Evolutionary conservation across 1,139 yeast species (phyloP), one percentile per base, ranked within the genome.

Genomic region (Nematodospora anomalae): DNA sequence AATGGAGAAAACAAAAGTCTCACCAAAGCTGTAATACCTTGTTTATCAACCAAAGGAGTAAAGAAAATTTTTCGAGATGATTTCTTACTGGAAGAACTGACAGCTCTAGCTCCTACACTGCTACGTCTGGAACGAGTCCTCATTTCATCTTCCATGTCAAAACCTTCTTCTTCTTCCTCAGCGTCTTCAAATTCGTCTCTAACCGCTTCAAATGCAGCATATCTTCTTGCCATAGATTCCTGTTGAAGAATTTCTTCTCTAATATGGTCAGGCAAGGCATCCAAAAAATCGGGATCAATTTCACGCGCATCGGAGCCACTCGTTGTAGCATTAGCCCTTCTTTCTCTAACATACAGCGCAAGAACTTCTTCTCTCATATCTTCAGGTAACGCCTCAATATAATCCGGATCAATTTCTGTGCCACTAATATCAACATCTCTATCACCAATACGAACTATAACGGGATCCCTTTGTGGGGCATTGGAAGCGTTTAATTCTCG

Each of bases 281-380:
- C 80, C 48, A 89, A 67, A 56, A 89, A 89, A 32, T 83, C 92
- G 1, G 89, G 86, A 51, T 84, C 95, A 38, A 87, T 75, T 50
- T 84, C 95, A 30, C 89, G 70, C 4, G 72, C 60, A 16, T 61
- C 66, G 0, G 70, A 54, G 6, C 71, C 73, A 1, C 64, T 54
- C 26, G 61, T 65, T 11, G 64, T 57, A 3, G 81, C 80, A 65
- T 65, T 83, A 48, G 71, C 79, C 36, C 81, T 52, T 43, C 76
- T 55, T 46, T 88, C 95, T 30, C 92, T 69, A 4, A 89, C 69
- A 55, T 89, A 96, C 49, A 89, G 95, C 0, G 94, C 80, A 52
- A 88, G 80, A 0, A 89, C 97, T 52, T 90, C 97, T 47, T 89
- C 95, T 36, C 96, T 71, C 85, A 90, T 85, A 37, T 87, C 95